A percentile compares a stretch with the other conserved stretches of the same genome.
Evolutionary conservation across 164 flowering plant species (phyloP).

Genomic region (Dillenia suffruticosa): DNA sequence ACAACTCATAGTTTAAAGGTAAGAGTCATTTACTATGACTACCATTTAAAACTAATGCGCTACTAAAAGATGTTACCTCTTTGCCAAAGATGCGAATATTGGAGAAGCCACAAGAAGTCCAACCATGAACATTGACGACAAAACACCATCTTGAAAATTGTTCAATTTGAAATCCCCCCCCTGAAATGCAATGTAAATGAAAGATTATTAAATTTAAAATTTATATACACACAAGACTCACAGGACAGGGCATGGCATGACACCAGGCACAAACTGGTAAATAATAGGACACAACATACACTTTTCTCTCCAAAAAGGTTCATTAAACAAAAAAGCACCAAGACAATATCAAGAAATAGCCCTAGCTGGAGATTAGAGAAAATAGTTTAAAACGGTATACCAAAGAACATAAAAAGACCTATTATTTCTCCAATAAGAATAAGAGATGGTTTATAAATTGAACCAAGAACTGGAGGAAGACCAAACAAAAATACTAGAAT

Average conservation of each 20-base stretch:
- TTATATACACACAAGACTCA: neutral
- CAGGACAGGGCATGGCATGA: neutral
- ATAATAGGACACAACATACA: neutral
- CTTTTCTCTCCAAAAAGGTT: no score
- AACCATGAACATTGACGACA: slow-evolving; percentile 99
- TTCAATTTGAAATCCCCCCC: slow-evolving; percentile 82
- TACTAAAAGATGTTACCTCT: slow-evolving; percentile 43
- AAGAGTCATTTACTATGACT: no score
- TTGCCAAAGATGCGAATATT: slow-evolving; percentile 87
- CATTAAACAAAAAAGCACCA: no score
- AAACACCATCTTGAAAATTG: slow-evolving; percentile 89
- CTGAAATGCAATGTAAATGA: slow-evolving; percentile 28
- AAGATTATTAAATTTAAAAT: neutral
- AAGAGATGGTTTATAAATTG: no score
- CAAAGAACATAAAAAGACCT: no score
- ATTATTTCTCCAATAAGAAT: no score
- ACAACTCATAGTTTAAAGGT: no score
- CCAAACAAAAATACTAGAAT: no score
- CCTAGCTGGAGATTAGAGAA: no score
- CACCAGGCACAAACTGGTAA: neutral
- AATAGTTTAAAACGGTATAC: no score
- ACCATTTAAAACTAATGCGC: neutral
- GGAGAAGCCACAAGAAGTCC: slow-evolving; percentile 97
- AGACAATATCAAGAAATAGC: no score
- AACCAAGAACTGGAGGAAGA: no score